Evolutionary conservation across 176 grass and related monocot genomes (phyloP).

Genomic region (Thinopyrum elongatum): DNA sequence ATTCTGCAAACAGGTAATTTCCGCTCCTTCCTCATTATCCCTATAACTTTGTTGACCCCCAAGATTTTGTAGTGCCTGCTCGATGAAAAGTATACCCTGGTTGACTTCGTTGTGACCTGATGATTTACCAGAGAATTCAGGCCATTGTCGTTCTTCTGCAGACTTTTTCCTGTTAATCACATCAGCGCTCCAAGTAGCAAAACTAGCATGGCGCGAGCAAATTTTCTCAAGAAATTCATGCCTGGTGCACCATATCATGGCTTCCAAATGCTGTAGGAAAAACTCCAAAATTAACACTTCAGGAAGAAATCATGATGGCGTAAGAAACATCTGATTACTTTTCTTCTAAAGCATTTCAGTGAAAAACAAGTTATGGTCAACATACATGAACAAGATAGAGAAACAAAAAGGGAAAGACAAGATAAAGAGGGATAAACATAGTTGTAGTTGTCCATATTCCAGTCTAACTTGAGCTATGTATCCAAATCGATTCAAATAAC

Average conservation of each 20-base stretch:
- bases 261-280: slow-evolving; percentile 85
- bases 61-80: slow-evolving; percentile 87
- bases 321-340: slow-evolving; percentile 16
- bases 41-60: slow-evolving; percentile 51
- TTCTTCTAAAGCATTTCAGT: slow-evolving; percentile 11
- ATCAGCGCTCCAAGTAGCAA: slow-evolving; percentile 58
- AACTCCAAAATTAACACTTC: slow-evolving; percentile 25
- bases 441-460: neutral
- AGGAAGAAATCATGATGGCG: slow-evolving; percentile 18
- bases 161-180: slow-evolving; percentile 64
- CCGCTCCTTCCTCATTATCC: slow-evolving; percentile 40
- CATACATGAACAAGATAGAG: slow-evolving; percentile 10
- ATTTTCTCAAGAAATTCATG: slow-evolving; percentile 72
- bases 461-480: neutral
- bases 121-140: slow-evolving; percentile 46
- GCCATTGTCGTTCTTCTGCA: slow-evolving; percentile 61
- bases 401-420: neutral
- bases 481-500: neutral
- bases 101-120: slow-evolving; percentile 29
- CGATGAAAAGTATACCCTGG: slow-evolving; percentile 69
- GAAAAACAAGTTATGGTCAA: neutral
- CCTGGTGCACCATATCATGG: slow-evolving; percentile 86
- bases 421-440: neutral
- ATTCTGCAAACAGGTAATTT: slow-evolving; percentile 59
- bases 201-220: slow-evolving; percentile 41